Percentiles rank a stretch among this genome's conserved stretches.
Conservation (phyloP, 768 basidiomycete species). For the Boletales sp. region DNA sequence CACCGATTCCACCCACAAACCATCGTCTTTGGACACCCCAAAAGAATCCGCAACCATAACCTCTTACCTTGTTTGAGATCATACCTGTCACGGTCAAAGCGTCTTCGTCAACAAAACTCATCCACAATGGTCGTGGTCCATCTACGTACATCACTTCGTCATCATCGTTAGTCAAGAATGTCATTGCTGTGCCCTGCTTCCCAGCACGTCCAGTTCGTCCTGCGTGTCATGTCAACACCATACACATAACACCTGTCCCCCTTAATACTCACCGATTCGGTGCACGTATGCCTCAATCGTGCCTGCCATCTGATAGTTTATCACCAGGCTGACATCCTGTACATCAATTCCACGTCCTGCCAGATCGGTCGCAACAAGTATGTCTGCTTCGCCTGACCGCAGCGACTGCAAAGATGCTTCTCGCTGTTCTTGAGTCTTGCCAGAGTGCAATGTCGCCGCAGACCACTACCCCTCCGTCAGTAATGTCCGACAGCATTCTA, state of each 20-base stretch:
- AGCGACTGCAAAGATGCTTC: conserved; percentile 87
- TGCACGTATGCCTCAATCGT: conserved; percentile 98
- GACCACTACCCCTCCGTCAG: conserved; percentile 57
- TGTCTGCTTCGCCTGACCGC: conserved; percentile 79
- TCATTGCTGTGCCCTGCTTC: conserved; percentile 89
- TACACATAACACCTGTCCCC: not conserved
- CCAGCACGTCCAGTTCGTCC: conserved; percentile 98
- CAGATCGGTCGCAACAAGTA: conserved; percentile 95
- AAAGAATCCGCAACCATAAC: no score
- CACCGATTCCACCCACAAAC: no score
- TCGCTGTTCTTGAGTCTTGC: conserved; percentile 96
- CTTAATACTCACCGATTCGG: conserved; percentile 73
- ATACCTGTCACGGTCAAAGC: conserved; percentile 52
- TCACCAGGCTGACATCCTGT: conserved; percentile 90
- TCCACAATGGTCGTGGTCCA: not conserved
- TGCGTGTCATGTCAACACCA: conserved; percentile 27
- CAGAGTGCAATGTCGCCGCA: conserved; percentile 90
- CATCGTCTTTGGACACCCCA: no score
- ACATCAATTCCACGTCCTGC: conserved; percentile 99
- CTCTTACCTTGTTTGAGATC: conserved; percentile 86
- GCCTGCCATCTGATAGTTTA: conserved; percentile 97
- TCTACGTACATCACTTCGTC: conserved; percentile 90
- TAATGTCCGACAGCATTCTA: not conserved
- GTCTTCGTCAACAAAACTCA: conserved; percentile 1
- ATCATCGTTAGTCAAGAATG: conserved; percentile 94